A percentile compares a stretch with the other conserved stretches of the same genome.
Evolutionary conservation across 78 protist genomes (phyloP).

Genomic region (Corallochytrium limacisporum): DNA sequence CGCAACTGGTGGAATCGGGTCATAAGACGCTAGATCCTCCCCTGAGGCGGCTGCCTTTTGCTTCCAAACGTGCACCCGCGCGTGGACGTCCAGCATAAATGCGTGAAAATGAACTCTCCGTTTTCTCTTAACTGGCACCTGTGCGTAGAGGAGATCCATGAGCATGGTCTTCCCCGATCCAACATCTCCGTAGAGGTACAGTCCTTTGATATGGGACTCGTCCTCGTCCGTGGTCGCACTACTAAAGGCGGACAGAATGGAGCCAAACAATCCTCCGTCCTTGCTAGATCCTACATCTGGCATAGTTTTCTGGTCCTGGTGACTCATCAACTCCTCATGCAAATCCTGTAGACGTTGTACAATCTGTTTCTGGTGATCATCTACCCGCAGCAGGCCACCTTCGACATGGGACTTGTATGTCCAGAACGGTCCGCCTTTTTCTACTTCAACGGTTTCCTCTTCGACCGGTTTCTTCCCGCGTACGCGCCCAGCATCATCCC

Average conservation of each 20-base stretch:
- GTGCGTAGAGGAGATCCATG: constrained; percentile 72
- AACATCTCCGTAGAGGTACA: constrained; percentile 71
- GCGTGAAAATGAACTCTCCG: constrained; percentile 72
- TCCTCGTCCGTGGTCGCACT: neutral
- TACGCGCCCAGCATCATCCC: too few relatives aligned
- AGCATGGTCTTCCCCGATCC: constrained; percentile 81
- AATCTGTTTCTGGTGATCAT: neutral
- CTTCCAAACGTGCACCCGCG: constrained; percentile 42
- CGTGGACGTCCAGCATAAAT: constrained; percentile 78
- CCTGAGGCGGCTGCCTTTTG: neutral
- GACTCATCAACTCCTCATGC: neutral
- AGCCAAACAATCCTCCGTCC: neutral
- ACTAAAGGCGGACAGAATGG: neutral
- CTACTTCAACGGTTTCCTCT: too few relatives aligned
- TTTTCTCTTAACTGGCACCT: constrained; percentile 20
- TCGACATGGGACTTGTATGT: neutral
- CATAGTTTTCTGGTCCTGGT: neutral
- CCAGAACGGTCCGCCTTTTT: too few relatives aligned
- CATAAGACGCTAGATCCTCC: constrained; percentile 11
- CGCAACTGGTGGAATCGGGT: constrained; percentile 58
- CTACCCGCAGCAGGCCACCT: neutral
- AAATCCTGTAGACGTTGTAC: neutral
- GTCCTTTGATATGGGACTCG: constrained; percentile 20
- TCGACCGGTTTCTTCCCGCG: too few relatives aligned
- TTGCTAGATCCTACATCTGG: neutral